Percentiles rank a stretch among this genome's conserved stretches.
Conservation (phyloP, 768 basidiomycete species). For the Mycena vulgaris region DNA sequence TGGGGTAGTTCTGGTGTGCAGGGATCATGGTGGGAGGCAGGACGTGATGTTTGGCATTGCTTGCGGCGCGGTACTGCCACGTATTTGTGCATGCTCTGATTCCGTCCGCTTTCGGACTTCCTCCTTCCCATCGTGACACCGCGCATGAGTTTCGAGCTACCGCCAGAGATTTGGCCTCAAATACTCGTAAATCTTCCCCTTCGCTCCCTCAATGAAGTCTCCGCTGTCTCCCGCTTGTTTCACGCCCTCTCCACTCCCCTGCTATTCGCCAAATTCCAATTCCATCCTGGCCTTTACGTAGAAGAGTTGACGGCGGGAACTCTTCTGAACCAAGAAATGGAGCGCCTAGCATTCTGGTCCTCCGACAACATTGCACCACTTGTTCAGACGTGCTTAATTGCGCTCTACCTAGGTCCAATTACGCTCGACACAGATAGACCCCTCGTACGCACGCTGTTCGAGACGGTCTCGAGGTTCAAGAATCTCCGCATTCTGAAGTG, state of each 20-base stretch:
- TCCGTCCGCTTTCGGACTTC: no score
- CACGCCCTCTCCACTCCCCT: not conserved
- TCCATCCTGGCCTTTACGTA: not conserved
- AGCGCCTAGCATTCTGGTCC: conserved; percentile 13
- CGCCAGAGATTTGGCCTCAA: conserved; percentile 5
- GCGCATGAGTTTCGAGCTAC: not conserved
- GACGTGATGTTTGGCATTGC: no score
- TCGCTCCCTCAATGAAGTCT: not conserved
- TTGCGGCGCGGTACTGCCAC: no score
- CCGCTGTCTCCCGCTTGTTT: not conserved
- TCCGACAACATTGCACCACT: not conserved
- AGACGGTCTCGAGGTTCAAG: conserved; percentile 6
- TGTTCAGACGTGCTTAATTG: not conserved
- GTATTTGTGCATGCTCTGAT: no score
- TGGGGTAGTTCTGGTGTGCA: conserved; percentile 10
- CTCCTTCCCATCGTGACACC: no score
- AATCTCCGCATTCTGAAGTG: not conserved
- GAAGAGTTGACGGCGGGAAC: not conserved
- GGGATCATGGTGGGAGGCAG: conserved; percentile 24
- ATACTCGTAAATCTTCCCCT: not conserved
- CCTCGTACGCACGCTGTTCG: not conserved
- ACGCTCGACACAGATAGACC: not conserved
- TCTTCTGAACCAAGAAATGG: not conserved
- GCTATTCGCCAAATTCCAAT: not conserved
- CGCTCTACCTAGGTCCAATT: not conserved